These are phyloP conservation scores for Monilinia laxa DNA, from an alignment of 2,329 filamentous ascomycete genomes.

Conservation along the genomic window DNA sequence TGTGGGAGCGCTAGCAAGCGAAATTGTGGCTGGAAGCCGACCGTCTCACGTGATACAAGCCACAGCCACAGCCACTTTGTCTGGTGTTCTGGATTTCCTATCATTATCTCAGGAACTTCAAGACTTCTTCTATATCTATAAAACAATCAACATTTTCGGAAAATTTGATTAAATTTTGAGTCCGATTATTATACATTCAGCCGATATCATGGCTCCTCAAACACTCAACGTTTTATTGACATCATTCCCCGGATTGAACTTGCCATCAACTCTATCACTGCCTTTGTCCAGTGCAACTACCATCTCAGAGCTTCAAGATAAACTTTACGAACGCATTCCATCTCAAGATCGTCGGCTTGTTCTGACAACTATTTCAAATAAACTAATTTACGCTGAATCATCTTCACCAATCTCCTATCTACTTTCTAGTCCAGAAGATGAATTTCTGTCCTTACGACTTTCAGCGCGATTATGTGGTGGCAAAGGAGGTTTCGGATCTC, in stretches of 20 bases:
- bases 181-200: background rate
- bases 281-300: slow-evolving; percentile 65
- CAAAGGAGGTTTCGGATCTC: slow-evolving; percentile 96
- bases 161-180: background rate
- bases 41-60: background rate
- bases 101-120: slow-evolving; percentile 4
- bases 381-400: slow-evolving; percentile 60
- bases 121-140: background rate
- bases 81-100: background rate
- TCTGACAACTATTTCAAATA: slow-evolving; percentile 79
- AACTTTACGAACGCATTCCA: slow-evolving; percentile 62
- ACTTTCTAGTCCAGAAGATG: slow-evolving; percentile 56
- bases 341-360: slow-evolving; percentile 61
- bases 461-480: slow-evolving; percentile 80
- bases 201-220: slow-evolving; percentile 51
- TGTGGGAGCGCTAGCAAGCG: slow-evolving; percentile 24
- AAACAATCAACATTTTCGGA: background rate
- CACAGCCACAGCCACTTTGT: background rate
- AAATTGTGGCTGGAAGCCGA: slow-evolving; percentile 25
- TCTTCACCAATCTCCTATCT: slow-evolving; percentile 59
- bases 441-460: slow-evolving; percentile 80
- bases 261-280: slow-evolving; percentile 81
- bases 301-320: slow-evolving; percentile 64
- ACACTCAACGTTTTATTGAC: slow-evolving; percentile 80
- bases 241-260: slow-evolving; percentile 76